Evolutionary conservation across 148 eudicot species (phyloP).

Genomic region (Fagopyrum tataricum): DNA sequence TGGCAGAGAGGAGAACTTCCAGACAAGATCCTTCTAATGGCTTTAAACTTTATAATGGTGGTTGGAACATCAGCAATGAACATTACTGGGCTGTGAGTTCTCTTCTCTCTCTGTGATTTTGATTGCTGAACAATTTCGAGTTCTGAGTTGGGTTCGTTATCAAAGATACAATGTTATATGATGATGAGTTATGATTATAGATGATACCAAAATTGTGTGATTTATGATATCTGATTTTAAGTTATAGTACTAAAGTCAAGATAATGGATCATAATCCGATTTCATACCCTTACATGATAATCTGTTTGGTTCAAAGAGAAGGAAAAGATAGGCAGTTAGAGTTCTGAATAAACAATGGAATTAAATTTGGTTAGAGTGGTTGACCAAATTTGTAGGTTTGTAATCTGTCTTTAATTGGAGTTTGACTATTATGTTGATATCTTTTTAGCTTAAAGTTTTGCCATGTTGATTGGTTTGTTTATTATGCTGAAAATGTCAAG

Average conservation of each 20-base stretch:
- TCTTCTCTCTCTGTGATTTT: not conserved
- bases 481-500: not conserved
- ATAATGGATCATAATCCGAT: too few species aligned
- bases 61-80: constrained; percentile 36
- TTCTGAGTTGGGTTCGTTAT: not conserved
- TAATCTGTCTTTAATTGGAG: too few species aligned
- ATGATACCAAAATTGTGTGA: too few species aligned
- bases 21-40: constrained; percentile 38
- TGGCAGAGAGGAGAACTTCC: constrained; percentile 53
- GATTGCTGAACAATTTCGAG: not conserved
- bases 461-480: not conserved
- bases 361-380: not conserved
- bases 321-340: not conserved
- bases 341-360: not conserved
- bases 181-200: too few species aligned
- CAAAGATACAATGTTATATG: too few species aligned
- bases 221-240: too few species aligned
- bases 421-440: too few species aligned
- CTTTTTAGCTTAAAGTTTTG: not conserved
- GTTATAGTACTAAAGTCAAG: too few species aligned
- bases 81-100: constrained; percentile 41
- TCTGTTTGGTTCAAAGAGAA: not conserved
- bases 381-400: not conserved
- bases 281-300: too few species aligned
- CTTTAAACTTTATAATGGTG: constrained; percentile 38